Evolutionary conservation across 208 protist species (phyloP).

Genomic region (Trypanosomatidae sp.): DNA sequence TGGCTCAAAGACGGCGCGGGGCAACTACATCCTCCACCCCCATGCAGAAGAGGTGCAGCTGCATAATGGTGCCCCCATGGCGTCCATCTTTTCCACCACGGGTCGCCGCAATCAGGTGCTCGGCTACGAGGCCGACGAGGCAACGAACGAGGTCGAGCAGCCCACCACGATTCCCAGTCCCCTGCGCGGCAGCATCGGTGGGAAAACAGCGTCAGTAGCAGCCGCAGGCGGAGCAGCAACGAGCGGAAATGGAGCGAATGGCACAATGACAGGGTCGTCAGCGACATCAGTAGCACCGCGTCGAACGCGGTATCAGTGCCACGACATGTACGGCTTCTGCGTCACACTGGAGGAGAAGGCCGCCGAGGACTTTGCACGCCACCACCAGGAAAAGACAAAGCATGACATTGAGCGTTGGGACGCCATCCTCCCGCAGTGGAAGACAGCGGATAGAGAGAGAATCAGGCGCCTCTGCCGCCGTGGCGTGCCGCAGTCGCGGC

Average conservation of each 20-base stretch:
- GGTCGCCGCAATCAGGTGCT: conserved; percentile 25
- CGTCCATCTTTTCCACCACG: conserved; percentile 37
- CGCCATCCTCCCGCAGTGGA: conserved; percentile 36
- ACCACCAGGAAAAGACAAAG: conserved; percentile 11
- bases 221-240: too few relatives aligned
- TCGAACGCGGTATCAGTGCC: conserved; percentile 11
- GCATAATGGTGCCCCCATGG: conserved; percentile 11
- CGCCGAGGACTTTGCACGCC: conserved; percentile 42
- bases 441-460: conserved; percentile 3
- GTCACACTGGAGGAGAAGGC: conserved; percentile 70
- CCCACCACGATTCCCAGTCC: too few relatives aligned
- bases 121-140: not conserved
- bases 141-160: not conserved
- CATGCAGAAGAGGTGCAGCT: conserved; percentile 52
- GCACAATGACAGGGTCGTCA: too few relatives aligned
- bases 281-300: not conserved
- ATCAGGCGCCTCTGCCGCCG: conserved; percentile 66
- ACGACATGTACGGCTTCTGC: conserved; percentile 77
- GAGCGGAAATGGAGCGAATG: too few relatives aligned
- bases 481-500: conserved; percentile 65
- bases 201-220: too few relatives aligned
- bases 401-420: conserved; percentile 28
- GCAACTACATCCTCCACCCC: conserved; percentile 9
- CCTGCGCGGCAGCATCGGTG: too few relatives aligned
- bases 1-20: not conserved